These are phyloP conservation scores for Taiozyma onychis DNA, from an alignment of 1,139 yeast species.

Conservation along the genomic window DNA sequence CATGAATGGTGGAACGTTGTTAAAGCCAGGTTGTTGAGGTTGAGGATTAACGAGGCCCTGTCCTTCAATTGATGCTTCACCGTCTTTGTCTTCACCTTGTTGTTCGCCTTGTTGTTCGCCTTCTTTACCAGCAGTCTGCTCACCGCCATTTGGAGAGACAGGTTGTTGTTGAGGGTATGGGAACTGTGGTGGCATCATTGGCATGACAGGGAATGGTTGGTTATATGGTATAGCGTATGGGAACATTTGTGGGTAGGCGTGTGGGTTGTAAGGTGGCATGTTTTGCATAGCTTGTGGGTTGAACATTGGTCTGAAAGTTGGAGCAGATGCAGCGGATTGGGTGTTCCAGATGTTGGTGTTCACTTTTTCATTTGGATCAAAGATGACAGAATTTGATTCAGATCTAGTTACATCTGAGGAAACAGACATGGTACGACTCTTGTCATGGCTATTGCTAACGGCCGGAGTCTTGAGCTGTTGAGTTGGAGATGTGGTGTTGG, in stretches of 20 bases:
- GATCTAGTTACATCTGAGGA: slow-evolving; percentile 25
- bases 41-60: slow-evolving; percentile 10
- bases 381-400: slow-evolving; percentile 27
- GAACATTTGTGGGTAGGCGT: slow-evolving; percentile 19
- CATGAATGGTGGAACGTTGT: slow-evolving; percentile 17
- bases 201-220: slow-evolving; percentile 24
- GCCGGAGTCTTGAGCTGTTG: slow-evolving; percentile 27
- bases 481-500: slow-evolving; percentile 32
- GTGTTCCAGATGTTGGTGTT: slow-evolving; percentile 54
- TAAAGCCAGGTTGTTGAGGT: slow-evolving; percentile 15
- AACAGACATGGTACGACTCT: slow-evolving; percentile 18
- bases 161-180: slow-evolving; percentile 9
- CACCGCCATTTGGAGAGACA: slow-evolving; percentile 5
- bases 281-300: slow-evolving; percentile 1
- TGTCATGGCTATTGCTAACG: neutral
- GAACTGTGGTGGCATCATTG: slow-evolving; percentile 37
- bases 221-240: slow-evolving; percentile 25
- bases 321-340: slow-evolving; percentile 62
- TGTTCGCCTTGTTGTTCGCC: neutral
- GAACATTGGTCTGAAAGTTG: slow-evolving; percentile 28
- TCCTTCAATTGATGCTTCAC: neutral
- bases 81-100: neutral
- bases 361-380: slow-evolving; percentile 23
- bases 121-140: slow-evolving; percentile 2
- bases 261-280: slow-evolving; percentile 11